Percentiles rank a stretch among this genome's conserved stretches.
phyloP scores from a whole-genome alignment of 495 filamentous ascomycete species.

The Neurospora hispaniola region DNA sequence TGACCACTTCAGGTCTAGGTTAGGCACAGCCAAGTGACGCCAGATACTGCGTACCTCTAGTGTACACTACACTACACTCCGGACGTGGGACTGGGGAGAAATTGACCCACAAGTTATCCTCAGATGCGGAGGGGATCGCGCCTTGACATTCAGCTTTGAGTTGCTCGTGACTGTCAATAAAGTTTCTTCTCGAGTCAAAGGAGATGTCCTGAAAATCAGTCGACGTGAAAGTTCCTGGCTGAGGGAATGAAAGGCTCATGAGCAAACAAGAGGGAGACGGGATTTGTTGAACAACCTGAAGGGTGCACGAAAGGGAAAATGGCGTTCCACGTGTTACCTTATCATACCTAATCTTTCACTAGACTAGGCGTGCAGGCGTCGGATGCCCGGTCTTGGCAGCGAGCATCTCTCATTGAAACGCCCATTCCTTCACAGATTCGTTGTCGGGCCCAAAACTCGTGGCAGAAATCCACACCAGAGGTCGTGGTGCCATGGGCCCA shows the following conservation, averaged over 20 bases:
- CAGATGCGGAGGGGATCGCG: neutral
- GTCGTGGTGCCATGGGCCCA: too few species aligned
- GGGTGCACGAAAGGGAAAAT: neutral
- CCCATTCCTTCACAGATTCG: too few species aligned
- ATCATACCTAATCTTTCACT: neutral
- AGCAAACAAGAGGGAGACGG: neutral
- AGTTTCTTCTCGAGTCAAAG: neutral
- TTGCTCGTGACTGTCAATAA: neutral
- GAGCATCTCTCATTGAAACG: neutral
- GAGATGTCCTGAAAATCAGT: neutral
- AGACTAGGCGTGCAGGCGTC: neutral
- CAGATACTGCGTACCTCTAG: neutral
- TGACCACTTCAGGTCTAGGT: conserved; percentile 18
- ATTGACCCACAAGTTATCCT: neutral
- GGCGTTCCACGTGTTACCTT: neutral
- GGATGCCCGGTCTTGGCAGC: neutral
- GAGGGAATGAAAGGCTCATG: neutral
- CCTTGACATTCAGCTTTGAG: neutral
- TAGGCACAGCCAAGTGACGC: conserved; percentile 17
- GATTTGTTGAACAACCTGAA: neutral
- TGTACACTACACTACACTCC: neutral
- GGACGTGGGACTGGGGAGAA: conserved; percentile 3
- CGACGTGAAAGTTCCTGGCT: neutral
- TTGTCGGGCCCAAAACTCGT: too few species aligned
- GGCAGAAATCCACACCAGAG: too few species aligned